Base-by-base conservation (phyloP, 2,329 filamentous ascomycete genomes). In the Exophiala sideris region DNA sequence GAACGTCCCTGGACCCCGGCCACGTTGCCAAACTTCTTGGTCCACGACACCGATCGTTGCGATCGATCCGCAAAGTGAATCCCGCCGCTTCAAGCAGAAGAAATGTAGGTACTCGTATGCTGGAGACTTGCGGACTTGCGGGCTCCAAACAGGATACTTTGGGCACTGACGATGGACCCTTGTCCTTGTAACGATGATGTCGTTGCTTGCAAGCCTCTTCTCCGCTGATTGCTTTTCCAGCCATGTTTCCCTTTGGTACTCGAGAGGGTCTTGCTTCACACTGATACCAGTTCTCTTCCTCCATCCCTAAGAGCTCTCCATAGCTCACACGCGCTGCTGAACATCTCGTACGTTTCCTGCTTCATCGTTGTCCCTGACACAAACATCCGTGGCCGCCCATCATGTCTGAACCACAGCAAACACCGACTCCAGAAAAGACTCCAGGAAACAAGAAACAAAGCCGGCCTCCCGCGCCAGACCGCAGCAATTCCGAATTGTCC, bases 391-490 rank as follows among this genome's bases (percentile, higher is more conserved):
- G 34, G 29, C 34, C 16, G 16, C 16, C 16, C 57, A 52, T 35
- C 42, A 64, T 63, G 57, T 56, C 59, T 14, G 61, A 64, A 34
- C 50, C 54, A 50, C 50, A 54, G 36, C 57, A 61, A 48, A 61
- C 57, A 47, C 59, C 61, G 10, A 59, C 59, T 5, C 57, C 59
- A 9, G 56, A 57, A 11, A 56, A 61, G 42, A 59, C 59, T 3
- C 57, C 54, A 20, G 48, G 58, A n/a, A 34, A 36, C 5, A 63
- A 57, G 36, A 61, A 61, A 24, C 34, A 45, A 6, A 54, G 55
- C 16, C 56, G 60, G 8, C 58, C 60, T 10, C 5, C 24, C 24
- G 56, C 51, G 32, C 52, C 54, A n/a, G 41, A 58, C 14, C 50
- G 60, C 38, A 57, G 49, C 48, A 52, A 60, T 14, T 63, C 61